Evolutionary conservation across 257 asterid species (phyloP).

Genomic region (Solanum pinnatisectum): DNA sequence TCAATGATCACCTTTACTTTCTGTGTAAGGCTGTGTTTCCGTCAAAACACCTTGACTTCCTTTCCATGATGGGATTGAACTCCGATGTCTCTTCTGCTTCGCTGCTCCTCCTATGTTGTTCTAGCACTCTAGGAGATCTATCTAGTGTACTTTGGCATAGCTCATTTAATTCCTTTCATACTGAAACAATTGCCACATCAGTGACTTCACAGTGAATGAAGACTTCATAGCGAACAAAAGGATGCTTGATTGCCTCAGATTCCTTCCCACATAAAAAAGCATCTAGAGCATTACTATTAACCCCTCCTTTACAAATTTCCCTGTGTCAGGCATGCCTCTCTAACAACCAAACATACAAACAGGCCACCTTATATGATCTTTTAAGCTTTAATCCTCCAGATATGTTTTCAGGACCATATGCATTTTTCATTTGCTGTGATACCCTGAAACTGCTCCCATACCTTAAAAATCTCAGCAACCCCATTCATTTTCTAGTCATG

Average conservation of each 20-base stretch:
- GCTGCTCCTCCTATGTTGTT: not conserved
- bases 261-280: not conserved
- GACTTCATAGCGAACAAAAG: not conserved
- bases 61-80: not conserved
- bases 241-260: not conserved
- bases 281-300: not conserved
- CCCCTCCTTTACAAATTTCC: not conserved
- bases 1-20: not conserved
- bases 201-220: not conserved
- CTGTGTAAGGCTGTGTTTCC: not conserved
- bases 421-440: not conserved
- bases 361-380: not conserved
- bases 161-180: not conserved
- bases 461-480: not conserved
- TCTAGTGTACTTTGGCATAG: not conserved
- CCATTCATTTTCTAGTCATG: not conserved
- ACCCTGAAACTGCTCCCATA: not conserved
- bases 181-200: not conserved
- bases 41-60: not conserved
- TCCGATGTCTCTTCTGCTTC: not conserved
- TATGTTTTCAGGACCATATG: not conserved
- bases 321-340: not conserved
- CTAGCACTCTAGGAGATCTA: not conserved
- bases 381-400: not conserved
- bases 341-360: not conserved